phyloP scores from a whole-genome alignment of 1,139 yeast species.

The Geotrichum candidum region DNA sequence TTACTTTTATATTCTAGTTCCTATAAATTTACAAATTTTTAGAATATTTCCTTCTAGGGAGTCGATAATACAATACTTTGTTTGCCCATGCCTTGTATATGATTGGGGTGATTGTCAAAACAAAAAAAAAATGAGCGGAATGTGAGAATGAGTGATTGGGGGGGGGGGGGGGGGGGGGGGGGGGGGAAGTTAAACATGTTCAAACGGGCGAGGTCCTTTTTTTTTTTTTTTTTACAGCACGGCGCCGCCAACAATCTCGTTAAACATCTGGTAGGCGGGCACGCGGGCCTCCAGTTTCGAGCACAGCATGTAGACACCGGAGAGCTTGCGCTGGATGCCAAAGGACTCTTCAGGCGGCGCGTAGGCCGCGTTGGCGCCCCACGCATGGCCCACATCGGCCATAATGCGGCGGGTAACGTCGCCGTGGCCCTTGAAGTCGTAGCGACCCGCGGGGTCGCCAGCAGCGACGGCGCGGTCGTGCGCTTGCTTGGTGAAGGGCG shows the following conservation, averaged over 20 bases:
- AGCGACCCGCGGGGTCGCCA: constrained; percentile 39
- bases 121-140: no score
- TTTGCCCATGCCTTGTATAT: no score
- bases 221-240: background rate
- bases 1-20: no score
- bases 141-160: no score
- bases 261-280: constrained; percentile 72
- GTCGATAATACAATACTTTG: no score
- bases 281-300: constrained; percentile 79
- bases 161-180: no score
- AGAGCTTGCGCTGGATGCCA: constrained; percentile 85
- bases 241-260: constrained; percentile 58
- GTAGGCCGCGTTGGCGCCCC: constrained; percentile 30
- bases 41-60: no score
- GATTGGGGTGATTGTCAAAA: no score
- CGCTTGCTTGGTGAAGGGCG: constrained; percentile 56
- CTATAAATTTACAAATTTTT: no score
- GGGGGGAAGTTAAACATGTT: no score
- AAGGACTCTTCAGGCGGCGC: constrained; percentile 98
- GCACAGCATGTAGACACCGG: constrained; percentile 89
- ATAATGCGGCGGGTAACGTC: background rate
- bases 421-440: constrained; percentile 64
- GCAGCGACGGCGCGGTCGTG: constrained; percentile 28
- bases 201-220: background rate
- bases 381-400: background rate